These are phyloP conservation scores for Russula dissimulans DNA, from an alignment of 768 basidiomycete species.

Conservation along the genomic window DNA sequence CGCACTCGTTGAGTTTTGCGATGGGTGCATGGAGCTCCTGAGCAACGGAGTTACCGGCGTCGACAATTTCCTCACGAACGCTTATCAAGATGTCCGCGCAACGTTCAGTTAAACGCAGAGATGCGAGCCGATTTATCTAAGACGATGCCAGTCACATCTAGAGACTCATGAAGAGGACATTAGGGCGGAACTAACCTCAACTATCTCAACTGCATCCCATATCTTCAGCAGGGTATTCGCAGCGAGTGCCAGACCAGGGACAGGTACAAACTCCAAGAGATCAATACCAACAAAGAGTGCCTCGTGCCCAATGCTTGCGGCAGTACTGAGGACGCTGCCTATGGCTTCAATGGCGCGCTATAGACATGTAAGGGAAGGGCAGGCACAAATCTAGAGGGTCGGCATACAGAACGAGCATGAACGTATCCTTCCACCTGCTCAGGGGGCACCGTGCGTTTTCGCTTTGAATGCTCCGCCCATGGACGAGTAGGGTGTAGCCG, in stretches of 20 bases:
- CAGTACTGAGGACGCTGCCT: slow-evolving; percentile 33
- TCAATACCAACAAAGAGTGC: slow-evolving; percentile 35
- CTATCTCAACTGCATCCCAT: slow-evolving; percentile 53
- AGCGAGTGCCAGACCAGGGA: slow-evolving; percentile 45
- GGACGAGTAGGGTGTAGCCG: slow-evolving; percentile 20
- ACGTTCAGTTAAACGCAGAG: slow-evolving; percentile 61
- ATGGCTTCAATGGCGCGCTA: slow-evolving; percentile 23
- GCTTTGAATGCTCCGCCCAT: slow-evolving; percentile 21
- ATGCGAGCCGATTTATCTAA: slow-evolving; percentile 59
- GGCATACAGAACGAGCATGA: slow-evolving; percentile 24
- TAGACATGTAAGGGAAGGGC: not conserved
- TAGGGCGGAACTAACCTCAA: slow-evolving; percentile 37
- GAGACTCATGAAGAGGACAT: not conserved
- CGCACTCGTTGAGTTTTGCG: slow-evolving; percentile 40
- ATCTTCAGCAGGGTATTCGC: slow-evolving; percentile 46
- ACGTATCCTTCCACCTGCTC: slow-evolving; percentile 26
- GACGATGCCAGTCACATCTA: not conserved
- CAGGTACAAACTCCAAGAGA: slow-evolving; percentile 41
- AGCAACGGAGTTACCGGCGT: slow-evolving; percentile 45
- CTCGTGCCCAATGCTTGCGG: slow-evolving; percentile 37
- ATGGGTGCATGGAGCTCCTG: slow-evolving; percentile 45
- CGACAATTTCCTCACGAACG: slow-evolving; percentile 49
- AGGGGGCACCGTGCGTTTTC: slow-evolving; percentile 21
- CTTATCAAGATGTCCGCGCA: slow-evolving; percentile 61
- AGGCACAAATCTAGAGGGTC: not conserved